A percentile compares a stretch with the other conserved stretches of the same genome.
Conservation (phyloP, 2,329 filamentous ascomycete species). For the Ilyonectria mors-panacis region DNA sequence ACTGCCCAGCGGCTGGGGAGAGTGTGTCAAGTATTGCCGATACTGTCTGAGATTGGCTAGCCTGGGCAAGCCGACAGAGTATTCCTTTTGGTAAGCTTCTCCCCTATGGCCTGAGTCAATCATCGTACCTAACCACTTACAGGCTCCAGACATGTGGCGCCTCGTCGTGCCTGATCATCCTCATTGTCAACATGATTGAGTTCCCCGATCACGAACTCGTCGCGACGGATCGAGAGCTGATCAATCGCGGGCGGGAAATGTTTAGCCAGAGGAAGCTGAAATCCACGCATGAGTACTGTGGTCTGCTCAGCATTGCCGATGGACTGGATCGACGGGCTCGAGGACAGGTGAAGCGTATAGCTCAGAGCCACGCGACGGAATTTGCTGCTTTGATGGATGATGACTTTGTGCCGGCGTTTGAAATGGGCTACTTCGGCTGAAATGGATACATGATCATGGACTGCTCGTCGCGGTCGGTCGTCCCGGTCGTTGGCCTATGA, state of each 20-base stretch:
- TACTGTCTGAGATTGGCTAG: conserved; percentile 31
- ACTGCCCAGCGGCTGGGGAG: conserved; percentile 33
- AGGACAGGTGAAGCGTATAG: conserved; percentile 31
- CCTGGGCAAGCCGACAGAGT: conserved; percentile 28
- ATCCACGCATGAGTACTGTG: conserved; percentile 19
- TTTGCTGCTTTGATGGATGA: conserved; percentile 5
- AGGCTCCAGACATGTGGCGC: conserved; percentile 40
- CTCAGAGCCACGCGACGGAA: neutral
- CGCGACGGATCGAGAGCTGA: conserved; percentile 14
- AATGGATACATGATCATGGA: neutral
- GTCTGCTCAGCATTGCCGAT: conserved; percentile 29
- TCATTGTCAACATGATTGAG: conserved; percentile 43
- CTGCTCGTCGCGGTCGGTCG: too few relatives aligned
- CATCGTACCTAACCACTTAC: neutral
- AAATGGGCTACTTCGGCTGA: neutral
- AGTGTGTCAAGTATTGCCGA: conserved; percentile 35
- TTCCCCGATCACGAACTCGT: conserved; percentile 30
- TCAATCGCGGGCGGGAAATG: conserved; percentile 20
- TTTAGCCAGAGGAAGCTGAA: conserved; percentile 12
- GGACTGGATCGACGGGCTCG: conserved; percentile 36
- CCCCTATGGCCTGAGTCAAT: neutral
- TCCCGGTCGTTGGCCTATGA: too few relatives aligned
- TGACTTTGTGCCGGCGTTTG: conserved; percentile 8
- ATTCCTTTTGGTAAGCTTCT: conserved; percentile 32
- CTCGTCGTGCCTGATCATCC: conserved; percentile 34